Evolutionary conservation across 768 basidiomycete genomes (phyloP), one percentile per base, ranked within the genome.

Genomic region (Coprinellus aureogranulatus): DNA sequence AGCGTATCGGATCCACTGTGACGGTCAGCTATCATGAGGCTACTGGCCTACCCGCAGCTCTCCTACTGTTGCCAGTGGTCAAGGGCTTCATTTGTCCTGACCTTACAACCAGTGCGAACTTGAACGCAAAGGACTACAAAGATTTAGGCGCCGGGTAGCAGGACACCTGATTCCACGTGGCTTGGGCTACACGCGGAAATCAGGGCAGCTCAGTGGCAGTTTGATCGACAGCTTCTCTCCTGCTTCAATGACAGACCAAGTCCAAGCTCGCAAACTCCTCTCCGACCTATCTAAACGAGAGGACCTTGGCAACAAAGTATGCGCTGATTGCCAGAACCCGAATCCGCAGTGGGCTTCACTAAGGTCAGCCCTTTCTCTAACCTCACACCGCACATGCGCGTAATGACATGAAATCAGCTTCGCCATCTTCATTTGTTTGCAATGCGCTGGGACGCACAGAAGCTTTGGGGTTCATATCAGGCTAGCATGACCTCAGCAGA

Each of bases 271-370:
- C 68, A 87, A 86, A 61, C 79, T 81, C 30, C 85, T 96, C 14
- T 83, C 84, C 62, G 87, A 88, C 30, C 86, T 96, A 66, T 80
- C 85, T 67, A 87, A 83, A 61, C 82, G 83, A 47, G 85, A 87
- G 44, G 87, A 85, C 57, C 77, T 90, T 60, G 77, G 78, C 30
- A 95, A 97, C 76, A 88, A 85, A 73, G 62, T 76, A 42, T 97
- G 94, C 69, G 80, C 82, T 14, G 94, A 96, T 68, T 97, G 94
- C 65, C 71, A 75, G 10, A 93, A 89, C 59, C 94, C 90, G n/a
- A 91, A 92, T 67, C 94, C 94, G 0, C 94, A 96, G 68, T 98
- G 94, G 94, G 92, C 92, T n/a, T 87, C 86, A 25, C 71, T 92
- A 61, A 84, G 89, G 89, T 89, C 62, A 59, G 73, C 59, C 45